Base-by-base conservation (phyloP, 768 basidiomycete species). In the Collybia sordida region DNA sequence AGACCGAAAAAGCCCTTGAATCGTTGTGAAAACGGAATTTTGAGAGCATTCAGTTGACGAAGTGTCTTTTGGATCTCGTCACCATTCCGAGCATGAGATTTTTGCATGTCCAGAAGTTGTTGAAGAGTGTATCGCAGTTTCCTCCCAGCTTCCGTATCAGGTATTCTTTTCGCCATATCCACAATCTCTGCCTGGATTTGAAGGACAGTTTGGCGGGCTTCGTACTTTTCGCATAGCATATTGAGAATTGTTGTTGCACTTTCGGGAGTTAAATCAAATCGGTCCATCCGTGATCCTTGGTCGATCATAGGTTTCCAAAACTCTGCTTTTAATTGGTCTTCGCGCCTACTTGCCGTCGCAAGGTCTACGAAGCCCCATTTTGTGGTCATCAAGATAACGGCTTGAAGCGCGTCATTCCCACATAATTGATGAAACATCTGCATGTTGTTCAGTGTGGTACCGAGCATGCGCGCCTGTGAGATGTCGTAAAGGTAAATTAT, bases 141-240 rank as follows among this genome's bases (percentile, higher is more conserved):
- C 38, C 42, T 51, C 6, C 56, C 59, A 1, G 59, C 59, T 15
- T 55, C 47, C 1, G 59, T 60, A 12, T 55, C 43, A 3, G 51
- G 49, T 18, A 60, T 46, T 3, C 38, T 36, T 41, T 51, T 55
- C 23, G 36, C 28, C 15, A 45, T 34, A n/a, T 50, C 47, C 1
- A 52, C 56, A 1, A 60, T 22, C 36, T 60, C 59, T 14, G 18
- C 21, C 42, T 59, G 58, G 17, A 59, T 56, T 42, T 47, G 22
- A 21, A 47, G 44, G 11, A 27, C 11, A n/a, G n/a, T n/a, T n/a
- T n/a, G n/a, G n/a, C n/a, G n/a, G 6, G 17, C 21, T 14, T 39
- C 36, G 15, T 7, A 14, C 6, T 46, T 11, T 28, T 25, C 42
- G n/a, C 27, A 27, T 17, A 31, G 6, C 21, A 11, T 34, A 4